Evolutionary conservation across 2,329 filamentous ascomycete species (phyloP).

Genomic region (Pyrenophora tritici-repentis): DNA sequence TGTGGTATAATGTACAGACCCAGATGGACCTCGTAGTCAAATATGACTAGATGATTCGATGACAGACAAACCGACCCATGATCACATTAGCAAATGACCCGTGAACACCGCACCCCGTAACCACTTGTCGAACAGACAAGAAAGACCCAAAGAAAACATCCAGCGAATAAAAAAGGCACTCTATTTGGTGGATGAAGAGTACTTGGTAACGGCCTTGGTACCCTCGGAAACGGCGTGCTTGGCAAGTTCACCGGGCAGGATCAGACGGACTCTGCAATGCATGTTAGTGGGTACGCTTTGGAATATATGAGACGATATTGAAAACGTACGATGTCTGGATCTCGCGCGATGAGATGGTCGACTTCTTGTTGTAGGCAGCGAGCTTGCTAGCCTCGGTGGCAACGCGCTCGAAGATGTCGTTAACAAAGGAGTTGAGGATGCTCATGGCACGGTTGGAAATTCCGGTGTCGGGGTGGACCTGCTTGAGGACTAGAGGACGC

Average conservation of each 20-base stretch:
- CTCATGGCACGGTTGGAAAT: slow-evolving; percentile 99
- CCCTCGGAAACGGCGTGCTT: slow-evolving; percentile 99
- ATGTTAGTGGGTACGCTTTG: slow-evolving; percentile 33
- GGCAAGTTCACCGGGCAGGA: slow-evolving; percentile 96
- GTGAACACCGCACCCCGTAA: slow-evolving; percentile 51
- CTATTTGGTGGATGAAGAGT: slow-evolving; percentile 99
- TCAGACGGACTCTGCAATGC: slow-evolving; percentile 75
- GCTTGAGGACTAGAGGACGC: slow-evolving; percentile 82
- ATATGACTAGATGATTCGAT: slow-evolving; percentile 45
- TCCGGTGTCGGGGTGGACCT: slow-evolving; percentile 99
- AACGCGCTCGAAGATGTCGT: slow-evolving; percentile 99
- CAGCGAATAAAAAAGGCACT: slow-evolving; percentile 50
- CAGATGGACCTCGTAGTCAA: slow-evolving; percentile 46
- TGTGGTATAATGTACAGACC: slow-evolving; percentile 51
- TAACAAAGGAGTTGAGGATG: slow-evolving; percentile 99
- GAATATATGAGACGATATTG: too few relatives aligned
- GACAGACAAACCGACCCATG: slow-evolving; percentile 55
- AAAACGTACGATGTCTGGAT: slow-evolving; percentile 87
- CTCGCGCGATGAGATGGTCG: slow-evolving; percentile 97
- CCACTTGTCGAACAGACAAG: slow-evolving; percentile 54
- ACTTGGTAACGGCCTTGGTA: slow-evolving; percentile 99
- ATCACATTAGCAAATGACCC: slow-evolving; percentile 57
- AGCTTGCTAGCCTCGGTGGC: slow-evolving; percentile 99
- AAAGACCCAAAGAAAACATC: slow-evolving; percentile 59
- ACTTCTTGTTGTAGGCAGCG: slow-evolving; percentile 99